phyloP scores from a whole-genome alignment of 2,329 filamentous ascomycete genomes.

The Cladosporium phlei region DNA sequence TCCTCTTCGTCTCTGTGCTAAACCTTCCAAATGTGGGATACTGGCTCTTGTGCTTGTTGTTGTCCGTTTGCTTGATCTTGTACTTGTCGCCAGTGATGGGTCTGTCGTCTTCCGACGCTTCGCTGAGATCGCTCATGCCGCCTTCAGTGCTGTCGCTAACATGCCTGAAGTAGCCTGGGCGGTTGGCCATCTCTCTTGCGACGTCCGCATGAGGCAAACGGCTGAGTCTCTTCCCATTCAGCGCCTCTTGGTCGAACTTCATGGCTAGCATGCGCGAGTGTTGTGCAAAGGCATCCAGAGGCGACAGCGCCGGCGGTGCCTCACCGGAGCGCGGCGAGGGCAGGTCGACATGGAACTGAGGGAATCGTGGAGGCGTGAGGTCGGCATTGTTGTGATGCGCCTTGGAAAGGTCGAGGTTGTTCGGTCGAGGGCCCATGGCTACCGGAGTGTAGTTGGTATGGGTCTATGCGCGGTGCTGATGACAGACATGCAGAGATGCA shows the following conservation, averaged over 20 bases:
- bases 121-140: slow-evolving; percentile 32
- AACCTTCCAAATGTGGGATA: slow-evolving; percentile 30
- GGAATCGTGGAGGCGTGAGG: slow-evolving; percentile 24
- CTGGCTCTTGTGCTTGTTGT: slow-evolving; percentile 30
- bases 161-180: slow-evolving; percentile 77
- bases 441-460: neutral
- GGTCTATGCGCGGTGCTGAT: neutral
- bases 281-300: slow-evolving; percentile 88
- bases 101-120: slow-evolving; percentile 40
- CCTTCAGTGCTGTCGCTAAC: slow-evolving; percentile 53
- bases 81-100: slow-evolving; percentile 20
- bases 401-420: slow-evolving; percentile 17
- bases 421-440: slow-evolving; percentile 29
- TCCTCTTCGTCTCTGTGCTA: slow-evolving; percentile 12
- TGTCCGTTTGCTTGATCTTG: slow-evolving; percentile 30
- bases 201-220: slow-evolving; percentile 77
- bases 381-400: slow-evolving; percentile 15
- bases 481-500: slow-evolving; percentile 3
- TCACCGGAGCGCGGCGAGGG: slow-evolving; percentile 50
- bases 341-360: slow-evolving; percentile 33
- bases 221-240: slow-evolving; percentile 73
- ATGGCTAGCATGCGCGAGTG: slow-evolving; percentile 84
- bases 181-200: slow-evolving; percentile 71
- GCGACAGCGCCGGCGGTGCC: slow-evolving; percentile 82
- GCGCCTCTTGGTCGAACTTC: slow-evolving; percentile 72